Percentiles rank a stretch among this genome's conserved stretches.
These are phyloP conservation scores for Inonotus obliquus DNA, from an alignment of 1,284 basidiomycete genomes.

Conservation along the genomic window DNA sequence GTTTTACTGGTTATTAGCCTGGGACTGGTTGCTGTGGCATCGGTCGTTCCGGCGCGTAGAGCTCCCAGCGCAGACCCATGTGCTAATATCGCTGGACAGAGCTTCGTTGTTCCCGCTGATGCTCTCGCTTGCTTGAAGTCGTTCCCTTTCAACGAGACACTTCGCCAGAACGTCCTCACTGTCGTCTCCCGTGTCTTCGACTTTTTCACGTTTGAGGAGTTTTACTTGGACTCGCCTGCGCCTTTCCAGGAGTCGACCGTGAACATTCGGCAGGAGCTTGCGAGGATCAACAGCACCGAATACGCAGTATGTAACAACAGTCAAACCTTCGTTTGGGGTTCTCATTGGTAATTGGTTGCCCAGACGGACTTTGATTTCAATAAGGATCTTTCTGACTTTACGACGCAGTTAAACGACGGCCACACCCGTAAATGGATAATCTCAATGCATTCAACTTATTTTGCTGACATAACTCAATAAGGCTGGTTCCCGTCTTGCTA, in stretches of 20 bases:
- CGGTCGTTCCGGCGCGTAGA: constrained; percentile 6
- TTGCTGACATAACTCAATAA: constrained; percentile 22
- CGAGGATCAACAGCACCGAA: constrained; percentile 41
- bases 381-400: constrained; percentile 50
- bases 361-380: constrained; percentile 64
- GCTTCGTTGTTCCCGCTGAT: constrained; percentile 15
- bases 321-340: too few species aligned
- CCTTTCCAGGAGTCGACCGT: constrained; percentile 58
- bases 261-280: constrained; percentile 48
- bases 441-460: not conserved
- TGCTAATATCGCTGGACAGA: constrained; percentile 14
- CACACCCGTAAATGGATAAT: constrained; percentile 47
- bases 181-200: constrained; percentile 53
- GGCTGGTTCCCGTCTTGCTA: constrained; percentile 60
- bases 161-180: constrained; percentile 53
- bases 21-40: not conserved
- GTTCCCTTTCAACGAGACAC: constrained; percentile 60
- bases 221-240: constrained; percentile 51
- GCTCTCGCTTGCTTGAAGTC: constrained; percentile 19
- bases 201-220: constrained; percentile 64
- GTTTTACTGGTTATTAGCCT: not conserved
- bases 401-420: constrained; percentile 56
- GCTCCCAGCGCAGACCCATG: constrained; percentile 11
- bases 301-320: constrained; percentile 29
- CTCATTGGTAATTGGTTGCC: not conserved